Evolutionary conservation across 2,329 filamentous ascomycete species (phyloP), one percentile per base, ranked within the genome.

Genomic region (Anisogramma anomala): DNA sequence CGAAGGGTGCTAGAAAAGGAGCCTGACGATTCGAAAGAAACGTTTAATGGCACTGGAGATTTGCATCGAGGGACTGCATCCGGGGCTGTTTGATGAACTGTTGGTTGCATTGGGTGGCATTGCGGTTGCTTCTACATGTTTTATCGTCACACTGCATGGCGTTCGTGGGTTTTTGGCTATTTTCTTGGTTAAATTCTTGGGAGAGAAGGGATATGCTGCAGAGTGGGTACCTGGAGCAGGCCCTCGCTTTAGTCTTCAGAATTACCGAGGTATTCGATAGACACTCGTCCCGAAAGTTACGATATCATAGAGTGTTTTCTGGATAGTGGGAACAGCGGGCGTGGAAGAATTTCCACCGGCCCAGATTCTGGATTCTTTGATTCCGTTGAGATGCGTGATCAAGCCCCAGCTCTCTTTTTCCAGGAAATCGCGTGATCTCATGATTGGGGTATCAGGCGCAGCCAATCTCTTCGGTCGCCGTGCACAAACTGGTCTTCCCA

Each of bases 101-200:
- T 15, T 31, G 6, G 13, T 33, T 47, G 39, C 43, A 44, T 41
- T 22, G 17, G 38, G 38, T 30, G 38, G 41, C 41, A 28, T 35
- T 39, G 14, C 28, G 22, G 22, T 25, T 33, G 43, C 38, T 37
- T 41, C 30, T 45, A 40, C 33, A 19, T 36, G 47, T 22, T 47
- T 18, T 19, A 46, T 44, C 40, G 39, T 39, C 40, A 46, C 23
- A 40, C 22, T 43, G 43, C 43, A 36, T 33, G 43, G 43, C 40
- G 43, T 46, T 38, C 17, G 13, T 20, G 34, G 39, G 17, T 14
- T 33, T 5, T 23, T 23, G 22, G 22, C 22, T 23, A 23, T 9
- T 23, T n/a, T 8, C 23, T 36, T 43, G 20, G 19, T 28, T 20
- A 17, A 34, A 25, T 32, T 26, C 14, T 20, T 32, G 14, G 30